Conservation (phyloP, 495 filamentous ascomycete species). For the Annulohypoxylon moriforme region DNA sequence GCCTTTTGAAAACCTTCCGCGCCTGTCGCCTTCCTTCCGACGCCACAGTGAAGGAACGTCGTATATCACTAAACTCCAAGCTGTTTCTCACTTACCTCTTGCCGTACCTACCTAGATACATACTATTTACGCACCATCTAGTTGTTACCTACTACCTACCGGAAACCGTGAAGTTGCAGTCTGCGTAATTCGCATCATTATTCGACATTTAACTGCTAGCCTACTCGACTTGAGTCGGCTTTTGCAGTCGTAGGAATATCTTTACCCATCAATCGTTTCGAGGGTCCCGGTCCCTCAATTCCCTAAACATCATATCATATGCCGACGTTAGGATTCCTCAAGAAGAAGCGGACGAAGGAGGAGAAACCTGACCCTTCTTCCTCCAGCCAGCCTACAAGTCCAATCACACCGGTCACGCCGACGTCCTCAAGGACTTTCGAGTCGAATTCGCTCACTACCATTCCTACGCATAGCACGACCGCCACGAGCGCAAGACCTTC, state of each 20-base stretch:
- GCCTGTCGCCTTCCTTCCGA: slow-evolving; percentile 3
- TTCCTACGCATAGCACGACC: slow-evolving; percentile 52
- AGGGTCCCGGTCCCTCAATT: slow-evolving; percentile 39
- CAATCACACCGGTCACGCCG: slow-evolving; percentile 63
- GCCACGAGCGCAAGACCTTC: slow-evolving; percentile 46
- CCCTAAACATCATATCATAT: slow-evolving; percentile 58
- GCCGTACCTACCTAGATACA: not conserved
- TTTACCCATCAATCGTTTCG: slow-evolving; percentile 19
- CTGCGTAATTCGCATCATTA: not conserved
- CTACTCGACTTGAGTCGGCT: slow-evolving; percentile 9
- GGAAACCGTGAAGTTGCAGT: slow-evolving; percentile 10
- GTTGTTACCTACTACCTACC: slow-evolving; percentile 13
- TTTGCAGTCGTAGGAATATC: slow-evolving; percentile 30
- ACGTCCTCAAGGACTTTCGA: slow-evolving; percentile 60
- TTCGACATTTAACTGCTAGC: slow-evolving; percentile 10
- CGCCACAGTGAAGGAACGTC: slow-evolving; percentile 28
- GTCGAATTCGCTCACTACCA: slow-evolving; percentile 49
- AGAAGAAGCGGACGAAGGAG: slow-evolving; percentile 97
- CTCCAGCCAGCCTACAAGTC: slow-evolving; percentile 70
- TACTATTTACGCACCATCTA: slow-evolving; percentile 7
- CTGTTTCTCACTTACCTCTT: slow-evolving; percentile 1
- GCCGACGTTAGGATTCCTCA: slow-evolving; percentile 87
- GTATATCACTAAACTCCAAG: slow-evolving; percentile 25
- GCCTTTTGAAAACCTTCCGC: slow-evolving; percentile 21
- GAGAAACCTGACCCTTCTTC: slow-evolving; percentile 66